phyloP scores from a whole-genome alignment of 768 basidiomycete species.

The Russula lepida region DNA sequence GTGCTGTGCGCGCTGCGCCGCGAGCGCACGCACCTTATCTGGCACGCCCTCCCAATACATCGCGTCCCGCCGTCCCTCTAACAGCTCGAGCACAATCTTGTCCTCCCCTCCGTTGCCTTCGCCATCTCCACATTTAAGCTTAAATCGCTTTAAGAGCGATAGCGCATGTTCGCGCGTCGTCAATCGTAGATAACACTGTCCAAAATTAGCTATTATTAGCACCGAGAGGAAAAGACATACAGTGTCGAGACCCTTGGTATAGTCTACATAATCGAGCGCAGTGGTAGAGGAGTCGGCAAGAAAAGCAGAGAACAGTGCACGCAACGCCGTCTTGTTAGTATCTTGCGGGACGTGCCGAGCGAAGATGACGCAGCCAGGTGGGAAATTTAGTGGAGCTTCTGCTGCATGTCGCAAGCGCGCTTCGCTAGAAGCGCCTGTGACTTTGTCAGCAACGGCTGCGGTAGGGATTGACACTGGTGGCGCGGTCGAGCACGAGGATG shows the following conservation, averaged over 20 bases:
- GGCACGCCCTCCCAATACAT: slow-evolving; percentile 79
- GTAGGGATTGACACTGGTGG: neutral
- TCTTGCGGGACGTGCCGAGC: slow-evolving; percentile 60
- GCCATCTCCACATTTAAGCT: neutral
- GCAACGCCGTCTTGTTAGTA: slow-evolving; percentile 77
- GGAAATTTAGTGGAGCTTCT: slow-evolving; percentile 27
- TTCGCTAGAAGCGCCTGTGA: neutral
- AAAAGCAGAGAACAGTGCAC: slow-evolving; percentile 46
- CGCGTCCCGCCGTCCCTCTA: slow-evolving; percentile 55
- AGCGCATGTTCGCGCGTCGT: slow-evolving; percentile 41
- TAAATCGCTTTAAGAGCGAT: slow-evolving; percentile 40
- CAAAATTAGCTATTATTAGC: neutral
- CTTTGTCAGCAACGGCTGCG: neutral
- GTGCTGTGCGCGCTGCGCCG: slow-evolving; percentile 41
- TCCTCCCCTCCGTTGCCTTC: slow-evolving; percentile 17
- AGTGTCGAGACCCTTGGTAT: slow-evolving; percentile 64
- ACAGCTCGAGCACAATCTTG: slow-evolving; percentile 43
- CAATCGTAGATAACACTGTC: slow-evolving; percentile 69
- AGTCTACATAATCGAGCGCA: slow-evolving; percentile 73
- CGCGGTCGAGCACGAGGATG: neutral
- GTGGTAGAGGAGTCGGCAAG: slow-evolving; percentile 26
- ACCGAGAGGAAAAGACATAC: slow-evolving; percentile 32
- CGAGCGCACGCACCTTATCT: slow-evolving; percentile 55
- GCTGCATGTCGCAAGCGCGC: neutral
- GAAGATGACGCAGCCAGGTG: slow-evolving; percentile 59